Evolutionary conservation across 2,329 filamentous ascomycete species (phyloP).

Genomic region (Plenodomus biglobosus): DNA sequence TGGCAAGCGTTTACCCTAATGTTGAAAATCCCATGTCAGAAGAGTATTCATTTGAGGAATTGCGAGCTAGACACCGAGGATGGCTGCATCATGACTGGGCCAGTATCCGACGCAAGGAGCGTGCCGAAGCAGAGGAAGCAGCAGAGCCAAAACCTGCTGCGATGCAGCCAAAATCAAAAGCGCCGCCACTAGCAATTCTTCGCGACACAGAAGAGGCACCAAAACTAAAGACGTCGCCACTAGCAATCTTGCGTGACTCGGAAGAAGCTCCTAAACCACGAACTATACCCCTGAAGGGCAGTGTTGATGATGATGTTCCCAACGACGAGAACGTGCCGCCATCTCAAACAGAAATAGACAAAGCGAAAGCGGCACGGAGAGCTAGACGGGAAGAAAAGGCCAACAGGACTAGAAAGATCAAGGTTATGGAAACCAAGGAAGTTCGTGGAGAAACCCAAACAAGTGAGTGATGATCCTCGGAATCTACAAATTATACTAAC

Average conservation of each 20-base stretch:
- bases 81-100: constrained; percentile 60
- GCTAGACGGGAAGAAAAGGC: constrained; percentile 52
- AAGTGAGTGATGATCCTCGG: constrained; percentile 59
- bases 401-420: constrained; percentile 61
- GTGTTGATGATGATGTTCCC: constrained; percentile 33
- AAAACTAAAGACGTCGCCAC: constrained; percentile 15
- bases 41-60: constrained; percentile 89
- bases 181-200: not conserved
- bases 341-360: constrained; percentile 54
- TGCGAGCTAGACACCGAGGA: constrained; percentile 76
- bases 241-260: constrained; percentile 18
- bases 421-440: constrained; percentile 67
- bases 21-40: constrained; percentile 65
- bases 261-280: constrained; percentile 22
- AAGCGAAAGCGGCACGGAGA: constrained; percentile 57
- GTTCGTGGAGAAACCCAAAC: constrained; percentile 86
- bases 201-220: not conserved
- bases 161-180: not conserved
- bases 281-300: constrained; percentile 40
- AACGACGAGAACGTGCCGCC: constrained; percentile 54
- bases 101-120: constrained; percentile 35
- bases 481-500: constrained; percentile 15
- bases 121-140: constrained; percentile 28
- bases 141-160: not conserved
- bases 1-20: constrained; percentile 82